A percentile compares a stretch with the other conserved stretches of the same genome.
Conservation (phyloP, 176 grass and related monocot species). For the Echinochloa phyllopogon region DNA sequence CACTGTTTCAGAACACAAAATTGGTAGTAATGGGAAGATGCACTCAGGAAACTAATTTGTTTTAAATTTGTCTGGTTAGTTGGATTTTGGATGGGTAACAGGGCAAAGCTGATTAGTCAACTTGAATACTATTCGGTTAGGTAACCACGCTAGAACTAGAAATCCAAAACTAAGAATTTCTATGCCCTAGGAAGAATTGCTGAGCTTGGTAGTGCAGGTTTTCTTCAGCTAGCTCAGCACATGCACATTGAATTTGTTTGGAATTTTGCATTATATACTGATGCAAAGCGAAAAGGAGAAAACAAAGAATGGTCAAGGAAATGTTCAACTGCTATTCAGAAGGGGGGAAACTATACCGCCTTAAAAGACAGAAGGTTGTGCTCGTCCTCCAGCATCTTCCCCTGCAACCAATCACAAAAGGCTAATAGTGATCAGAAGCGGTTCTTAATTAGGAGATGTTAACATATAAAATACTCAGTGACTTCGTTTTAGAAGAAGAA, state of each 20-base stretch:
- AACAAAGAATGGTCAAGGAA: slow-evolving; percentile 19
- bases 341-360: slow-evolving; percentile 66
- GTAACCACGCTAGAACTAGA: background rate
- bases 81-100: background rate
- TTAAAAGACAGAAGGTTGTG: slow-evolving; percentile 68
- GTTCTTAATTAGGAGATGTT: background rate
- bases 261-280: background rate
- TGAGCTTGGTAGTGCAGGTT: background rate
- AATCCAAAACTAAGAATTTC: slow-evolving; percentile 1
- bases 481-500: background rate
- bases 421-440: background rate
- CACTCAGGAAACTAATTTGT: background rate
- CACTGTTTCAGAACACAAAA: background rate
- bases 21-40: background rate
- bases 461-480: background rate
- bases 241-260: background rate
- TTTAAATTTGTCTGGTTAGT: background rate
- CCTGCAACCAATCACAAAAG: slow-evolving; percentile 53
- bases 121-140: background rate
- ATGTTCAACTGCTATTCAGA: slow-evolving; percentile 5
- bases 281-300: slow-evolving; percentile 5
- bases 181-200: background rate
- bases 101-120: background rate
- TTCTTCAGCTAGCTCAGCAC: background rate
- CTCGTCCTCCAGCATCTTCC: slow-evolving; percentile 79